Conservation (phyloP, 345 rosid species). For the Limnanthes douglasii region DNA sequence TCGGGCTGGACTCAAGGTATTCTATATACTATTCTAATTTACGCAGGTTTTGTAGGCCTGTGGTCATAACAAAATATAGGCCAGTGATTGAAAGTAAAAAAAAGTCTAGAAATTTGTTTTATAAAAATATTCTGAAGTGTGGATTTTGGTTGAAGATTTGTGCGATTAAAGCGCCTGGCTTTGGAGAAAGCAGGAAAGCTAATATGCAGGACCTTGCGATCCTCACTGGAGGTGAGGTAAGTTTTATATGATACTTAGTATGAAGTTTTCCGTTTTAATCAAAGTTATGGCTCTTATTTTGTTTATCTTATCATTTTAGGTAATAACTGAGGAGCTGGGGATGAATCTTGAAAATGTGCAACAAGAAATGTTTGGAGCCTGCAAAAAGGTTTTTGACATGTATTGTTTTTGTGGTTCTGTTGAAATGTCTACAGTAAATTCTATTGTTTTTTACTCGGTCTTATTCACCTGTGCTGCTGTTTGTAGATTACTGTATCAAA, state of each 20-base stretch:
- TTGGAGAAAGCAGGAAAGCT: slow-evolving; percentile 34
- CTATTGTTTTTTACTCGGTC: too few relatives aligned
- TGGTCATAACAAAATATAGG: too few relatives aligned
- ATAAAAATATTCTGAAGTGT: neutral
- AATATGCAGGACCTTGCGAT: slow-evolving; percentile 25
- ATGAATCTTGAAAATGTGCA: slow-evolving; percentile 25
- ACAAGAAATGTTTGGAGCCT: slow-evolving; percentile 21
- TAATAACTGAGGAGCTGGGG: slow-evolving; percentile 30
- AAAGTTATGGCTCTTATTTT: too few relatives aligned
- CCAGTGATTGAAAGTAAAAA: too few relatives aligned
- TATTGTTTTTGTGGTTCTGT: neutral
- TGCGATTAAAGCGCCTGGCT: slow-evolving; percentile 38
- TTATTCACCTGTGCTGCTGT: neutral
- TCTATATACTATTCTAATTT: too few relatives aligned
- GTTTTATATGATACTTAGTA: neutral
- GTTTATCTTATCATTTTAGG: slow-evolving; percentile 9
- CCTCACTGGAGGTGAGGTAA: slow-evolving; percentile 31
- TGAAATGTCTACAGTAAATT: too few relatives aligned
- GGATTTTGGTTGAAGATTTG: slow-evolving; percentile 13
- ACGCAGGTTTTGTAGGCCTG: too few relatives aligned
- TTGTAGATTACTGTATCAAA: slow-evolving; percentile 16
- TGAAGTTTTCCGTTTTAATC: too few relatives aligned
- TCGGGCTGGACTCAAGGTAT: slow-evolving; percentile 28
- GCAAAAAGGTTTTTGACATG: slow-evolving; percentile 21
- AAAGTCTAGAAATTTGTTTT: too few relatives aligned